Base-by-base conservation (phyloP, 305 asterid genomes). In the Solanum hybrid region DNA sequence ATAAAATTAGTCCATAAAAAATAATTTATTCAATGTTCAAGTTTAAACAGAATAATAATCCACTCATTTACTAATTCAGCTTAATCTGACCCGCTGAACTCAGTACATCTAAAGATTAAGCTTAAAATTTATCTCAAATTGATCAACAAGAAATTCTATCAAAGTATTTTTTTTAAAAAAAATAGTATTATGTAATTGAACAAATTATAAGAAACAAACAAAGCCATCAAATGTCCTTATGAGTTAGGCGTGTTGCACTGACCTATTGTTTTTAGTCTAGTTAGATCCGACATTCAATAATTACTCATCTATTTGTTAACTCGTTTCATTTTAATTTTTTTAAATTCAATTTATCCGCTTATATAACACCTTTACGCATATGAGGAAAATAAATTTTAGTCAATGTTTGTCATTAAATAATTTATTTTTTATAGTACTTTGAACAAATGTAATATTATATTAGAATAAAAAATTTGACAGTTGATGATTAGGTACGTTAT, bases 401-500 rank as follows among this genome's bases (percentile, higher is more conserved):
- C 56, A 11, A n/a, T 78, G 60, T n/a, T 78, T 78, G n/a, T 78
- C 14, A 11, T 37, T n/a, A 7, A 37, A n/a, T 22, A 36, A 3
- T 36, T 36, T 1, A 5, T 4, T 35, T 22, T 19, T 34, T 19
- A 26, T 72, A 72, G 1, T 19, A 34, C 3, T 77, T 34, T 34
- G 45, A 77, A 0, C 45, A 19, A 34, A 9, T 34, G 45, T 9
- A 77, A 34, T 77, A 19, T 17, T 31, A 31, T 75, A 36, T n/a
- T 38, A 2, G 8, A 38, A 26, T 79, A 38, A 24, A 6, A 66
- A 6, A 40, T 0, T 11, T 0, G 4, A 12, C 1, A 40, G 24
- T 40, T 26, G 69, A 80, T 80, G 86, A 26, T 38, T 81, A 40
- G 86, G 86, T 81, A 81, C 37, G 34, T 26, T 40, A 29, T 81